phyloP scores from a whole-genome alignment of 1,139 yeast genomes.

The Geotrichum europaeum region DNA sequence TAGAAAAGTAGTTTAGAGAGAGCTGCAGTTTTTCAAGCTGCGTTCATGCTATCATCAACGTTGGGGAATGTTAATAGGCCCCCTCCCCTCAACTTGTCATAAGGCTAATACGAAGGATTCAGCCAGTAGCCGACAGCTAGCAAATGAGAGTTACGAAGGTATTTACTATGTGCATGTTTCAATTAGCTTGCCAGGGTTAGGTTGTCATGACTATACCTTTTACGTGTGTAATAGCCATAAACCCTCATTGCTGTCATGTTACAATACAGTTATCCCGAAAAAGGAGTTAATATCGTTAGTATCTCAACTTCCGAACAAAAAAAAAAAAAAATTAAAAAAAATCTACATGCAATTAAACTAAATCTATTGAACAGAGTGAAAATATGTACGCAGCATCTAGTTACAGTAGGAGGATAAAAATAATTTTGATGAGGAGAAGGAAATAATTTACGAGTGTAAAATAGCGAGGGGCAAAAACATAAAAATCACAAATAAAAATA shows the following conservation, averaged over 20 bases:
- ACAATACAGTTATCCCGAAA: background rate
- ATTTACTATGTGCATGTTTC: too few relatives aligned
- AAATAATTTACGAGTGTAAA: background rate
- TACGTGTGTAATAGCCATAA: background rate
- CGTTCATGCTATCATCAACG: too few relatives aligned
- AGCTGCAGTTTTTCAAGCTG: too few relatives aligned
- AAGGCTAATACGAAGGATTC: too few relatives aligned
- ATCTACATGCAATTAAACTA: background rate
- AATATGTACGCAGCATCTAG: background rate
- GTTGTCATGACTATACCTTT: too few relatives aligned
- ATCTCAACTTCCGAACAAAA: background rate
- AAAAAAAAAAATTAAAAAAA: background rate
- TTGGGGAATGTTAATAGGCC: too few relatives aligned
- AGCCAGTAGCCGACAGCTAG: too few relatives aligned
- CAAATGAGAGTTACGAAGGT: too few relatives aligned
- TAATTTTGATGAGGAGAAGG: background rate
- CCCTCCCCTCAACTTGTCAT: too few relatives aligned
- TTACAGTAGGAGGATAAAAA: background rate
- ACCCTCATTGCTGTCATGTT: background rate
- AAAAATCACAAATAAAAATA: background rate
- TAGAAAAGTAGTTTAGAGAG: too few relatives aligned
- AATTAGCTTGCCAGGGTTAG: too few relatives aligned
- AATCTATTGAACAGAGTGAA: background rate
- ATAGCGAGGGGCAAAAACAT: background rate
- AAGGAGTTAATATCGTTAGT: background rate